These are phyloP conservation scores for Groenewaldozyma auringiensis DNA, from an alignment of 1,139 yeast species.

Conservation along the genomic window DNA sequence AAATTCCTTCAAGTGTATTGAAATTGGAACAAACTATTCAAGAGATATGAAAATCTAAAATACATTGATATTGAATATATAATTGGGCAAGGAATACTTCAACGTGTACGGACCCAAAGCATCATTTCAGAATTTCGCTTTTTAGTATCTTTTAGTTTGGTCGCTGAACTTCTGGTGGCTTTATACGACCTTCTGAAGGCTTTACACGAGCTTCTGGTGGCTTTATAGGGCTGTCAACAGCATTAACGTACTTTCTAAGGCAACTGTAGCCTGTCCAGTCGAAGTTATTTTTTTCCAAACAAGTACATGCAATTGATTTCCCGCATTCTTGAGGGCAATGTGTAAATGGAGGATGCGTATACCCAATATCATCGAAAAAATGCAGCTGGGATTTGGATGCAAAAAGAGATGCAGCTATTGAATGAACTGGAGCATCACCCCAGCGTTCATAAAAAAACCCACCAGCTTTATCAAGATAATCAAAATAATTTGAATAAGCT, in stretches of 20 bases:
- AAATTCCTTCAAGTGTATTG: too few species aligned
- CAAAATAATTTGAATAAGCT: constrained; percentile 62
- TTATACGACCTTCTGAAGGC: too few species aligned
- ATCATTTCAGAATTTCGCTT: too few species aligned
- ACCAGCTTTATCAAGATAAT: constrained; percentile 65
- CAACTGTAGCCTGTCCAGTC: constrained; percentile 86
- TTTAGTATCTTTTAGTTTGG: too few species aligned
- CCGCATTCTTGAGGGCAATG: constrained; percentile 43
- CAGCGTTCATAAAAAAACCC: constrained; percentile 89
- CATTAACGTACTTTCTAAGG: constrained; percentile 58
- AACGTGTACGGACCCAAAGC: too few species aligned
- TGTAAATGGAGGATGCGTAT: constrained; percentile 59
- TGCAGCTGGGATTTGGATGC: constrained; percentile 59
- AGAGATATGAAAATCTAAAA: too few species aligned
- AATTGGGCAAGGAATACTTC: too few species aligned
- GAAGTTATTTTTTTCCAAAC: constrained; percentile 55
- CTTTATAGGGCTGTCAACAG: constrained; percentile 19
- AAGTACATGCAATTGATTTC: constrained; percentile 35
- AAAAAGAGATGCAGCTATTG: constrained; percentile 76
- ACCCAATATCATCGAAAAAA: constrained; percentile 77
- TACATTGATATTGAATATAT: too few species aligned
- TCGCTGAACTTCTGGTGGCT: too few species aligned
- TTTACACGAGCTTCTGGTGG: too few species aligned
- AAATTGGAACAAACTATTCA: too few species aligned
- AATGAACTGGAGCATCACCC: constrained; percentile 92